Conservation (phyloP, 2,329 filamentous ascomycete genomes). For the Aspergillus fructus region DNA sequence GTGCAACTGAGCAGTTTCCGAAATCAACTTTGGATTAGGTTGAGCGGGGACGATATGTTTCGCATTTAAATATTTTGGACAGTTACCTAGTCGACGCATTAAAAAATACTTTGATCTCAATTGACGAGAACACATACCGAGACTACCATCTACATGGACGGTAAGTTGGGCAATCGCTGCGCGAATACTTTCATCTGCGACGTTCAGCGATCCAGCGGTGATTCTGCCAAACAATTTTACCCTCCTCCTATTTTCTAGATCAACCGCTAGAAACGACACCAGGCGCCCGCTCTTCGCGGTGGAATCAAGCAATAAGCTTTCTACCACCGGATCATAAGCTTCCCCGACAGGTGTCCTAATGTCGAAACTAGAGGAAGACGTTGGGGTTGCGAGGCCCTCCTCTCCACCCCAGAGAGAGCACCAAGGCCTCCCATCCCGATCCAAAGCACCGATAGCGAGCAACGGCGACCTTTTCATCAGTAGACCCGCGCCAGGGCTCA, state of each 20-base stretch:
- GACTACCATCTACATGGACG: slow-evolving; percentile 66
- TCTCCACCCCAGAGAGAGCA: slow-evolving; percentile 76
- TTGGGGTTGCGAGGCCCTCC: slow-evolving; percentile 63
- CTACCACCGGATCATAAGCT: slow-evolving; percentile 67
- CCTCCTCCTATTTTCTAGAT: slow-evolving; percentile 66
- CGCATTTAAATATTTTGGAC: slow-evolving; percentile 82
- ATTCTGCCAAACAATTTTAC: slow-evolving; percentile 73
- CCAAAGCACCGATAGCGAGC: slow-evolving; percentile 71
- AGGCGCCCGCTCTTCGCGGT: slow-evolving; percentile 46
- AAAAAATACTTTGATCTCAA: not conserved
- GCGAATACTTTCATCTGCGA: slow-evolving; percentile 12
- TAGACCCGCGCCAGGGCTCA: slow-evolving; percentile 61
- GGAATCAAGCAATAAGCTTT: slow-evolving; percentile 56
- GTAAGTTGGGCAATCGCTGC: slow-evolving; percentile 55
- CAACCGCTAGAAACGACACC: slow-evolving; percentile 62
- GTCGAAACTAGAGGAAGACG: slow-evolving; percentile 64
- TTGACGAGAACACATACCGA: slow-evolving; percentile 46
- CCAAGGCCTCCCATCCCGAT: slow-evolving; percentile 67
- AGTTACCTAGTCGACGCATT: slow-evolving; percentile 58
- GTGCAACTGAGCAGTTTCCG: slow-evolving; percentile 50
- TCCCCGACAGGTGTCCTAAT: slow-evolving; percentile 62
- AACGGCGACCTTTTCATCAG: slow-evolving; percentile 65
- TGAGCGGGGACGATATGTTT: slow-evolving; percentile 60
- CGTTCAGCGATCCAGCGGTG: slow-evolving; percentile 60
- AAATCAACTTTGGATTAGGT: slow-evolving; percentile 55